Percentiles rank a stretch among this genome's conserved stretches.
Evolutionary conservation across 1,284 basidiomycete species (phyloP).

Genomic region (Moesziomyces globuligerus): DNA sequence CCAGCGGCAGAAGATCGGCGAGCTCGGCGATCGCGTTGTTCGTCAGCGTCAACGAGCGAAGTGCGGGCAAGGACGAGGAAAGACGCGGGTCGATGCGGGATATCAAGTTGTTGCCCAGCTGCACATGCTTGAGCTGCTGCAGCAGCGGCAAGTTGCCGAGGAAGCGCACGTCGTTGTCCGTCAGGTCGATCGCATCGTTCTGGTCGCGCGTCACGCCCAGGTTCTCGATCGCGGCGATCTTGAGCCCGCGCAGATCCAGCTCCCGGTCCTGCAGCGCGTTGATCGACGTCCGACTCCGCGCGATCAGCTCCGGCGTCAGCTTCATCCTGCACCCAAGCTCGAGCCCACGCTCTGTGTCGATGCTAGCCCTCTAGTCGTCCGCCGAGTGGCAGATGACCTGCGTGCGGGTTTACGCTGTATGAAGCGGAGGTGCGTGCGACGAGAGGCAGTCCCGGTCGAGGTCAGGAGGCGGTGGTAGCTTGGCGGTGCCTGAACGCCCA

Average conservation of each 20-base stretch:
- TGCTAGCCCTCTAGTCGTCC: too few relatives aligned
- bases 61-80: slow-evolving; percentile 82
- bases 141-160: slow-evolving; percentile 87
- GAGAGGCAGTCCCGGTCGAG: too few relatives aligned
- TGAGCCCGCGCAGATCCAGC: slow-evolving; percentile 74
- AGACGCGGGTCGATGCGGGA: slow-evolving; percentile 81
- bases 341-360: too few relatives aligned
- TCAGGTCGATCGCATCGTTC: slow-evolving; percentile 93
- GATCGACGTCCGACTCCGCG: slow-evolving; percentile 79
- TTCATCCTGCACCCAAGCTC: slow-evolving; percentile 81
- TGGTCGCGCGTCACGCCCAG: slow-evolving; percentile 97
- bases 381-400: too few relatives aligned
- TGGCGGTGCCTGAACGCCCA: too few relatives aligned
- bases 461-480: too few relatives aligned
- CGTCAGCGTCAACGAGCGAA: slow-evolving; percentile 74
- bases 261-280: slow-evolving; percentile 94
- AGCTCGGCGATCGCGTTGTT: slow-evolving; percentile 73
- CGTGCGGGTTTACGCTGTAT: too few relatives aligned
- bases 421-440: too few relatives aligned
- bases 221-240: slow-evolving; percentile 99
- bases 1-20: slow-evolving; percentile 85
- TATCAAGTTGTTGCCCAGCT: slow-evolving; percentile 88
- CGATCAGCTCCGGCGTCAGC: slow-evolving; percentile 89
- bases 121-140: slow-evolving; percentile 80
- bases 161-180: slow-evolving; percentile 90